phyloP scores from a whole-genome alignment of 2,329 filamentous ascomycete species.

The Xylaria sp. region DNA sequence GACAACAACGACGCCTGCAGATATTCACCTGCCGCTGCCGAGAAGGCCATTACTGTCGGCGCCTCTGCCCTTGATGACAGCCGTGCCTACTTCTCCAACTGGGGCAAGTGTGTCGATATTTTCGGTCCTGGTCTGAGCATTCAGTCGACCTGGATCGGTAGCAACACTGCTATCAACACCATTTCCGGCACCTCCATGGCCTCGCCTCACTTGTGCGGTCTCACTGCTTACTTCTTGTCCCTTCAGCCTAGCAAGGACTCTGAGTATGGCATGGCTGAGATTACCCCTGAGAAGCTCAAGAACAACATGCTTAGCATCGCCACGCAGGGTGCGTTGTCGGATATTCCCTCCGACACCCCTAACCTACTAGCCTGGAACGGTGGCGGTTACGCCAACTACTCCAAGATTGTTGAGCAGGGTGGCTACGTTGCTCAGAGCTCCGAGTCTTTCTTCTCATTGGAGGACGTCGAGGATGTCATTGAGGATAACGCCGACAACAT shows the following conservation, averaged over 20 bases:
- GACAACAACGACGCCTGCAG: constrained; percentile 99
- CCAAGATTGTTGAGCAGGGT: constrained; percentile 69
- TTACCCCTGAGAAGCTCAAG: constrained; percentile 95
- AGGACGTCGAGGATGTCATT: constrained; percentile 56
- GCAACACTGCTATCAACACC: constrained; percentile 93
- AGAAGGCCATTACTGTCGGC: constrained; percentile 90
- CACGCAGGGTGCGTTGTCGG: constrained; percentile 69
- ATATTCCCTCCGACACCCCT: constrained; percentile 78
- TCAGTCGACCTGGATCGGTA: constrained; percentile 96
- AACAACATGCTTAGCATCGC: constrained; percentile 75
- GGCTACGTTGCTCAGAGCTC: constrained; percentile 55
- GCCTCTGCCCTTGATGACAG: constrained; percentile 89
- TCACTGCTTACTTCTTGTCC: constrained; percentile 95
- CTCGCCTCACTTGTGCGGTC: constrained; percentile 92
- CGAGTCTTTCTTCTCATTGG: constrained; percentile 41
- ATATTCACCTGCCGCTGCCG: constrained; percentile 93
- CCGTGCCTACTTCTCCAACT: constrained; percentile 99
- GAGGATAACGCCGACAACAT: constrained; percentile 57
- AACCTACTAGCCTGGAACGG: constrained; percentile 99
- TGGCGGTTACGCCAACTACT: constrained; percentile 88
- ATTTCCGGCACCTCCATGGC: constrained; percentile 99
- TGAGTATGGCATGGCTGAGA: constrained; percentile 79
- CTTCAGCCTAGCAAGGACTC: constrained; percentile 89
- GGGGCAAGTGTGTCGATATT: constrained; percentile 98
- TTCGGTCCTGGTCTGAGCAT: constrained; percentile 97